Evolutionary conservation across 2,329 filamentous ascomycete genomes (phyloP), one percentile per base, ranked within the genome.

Genomic region (Nothophoma quercina): DNA sequence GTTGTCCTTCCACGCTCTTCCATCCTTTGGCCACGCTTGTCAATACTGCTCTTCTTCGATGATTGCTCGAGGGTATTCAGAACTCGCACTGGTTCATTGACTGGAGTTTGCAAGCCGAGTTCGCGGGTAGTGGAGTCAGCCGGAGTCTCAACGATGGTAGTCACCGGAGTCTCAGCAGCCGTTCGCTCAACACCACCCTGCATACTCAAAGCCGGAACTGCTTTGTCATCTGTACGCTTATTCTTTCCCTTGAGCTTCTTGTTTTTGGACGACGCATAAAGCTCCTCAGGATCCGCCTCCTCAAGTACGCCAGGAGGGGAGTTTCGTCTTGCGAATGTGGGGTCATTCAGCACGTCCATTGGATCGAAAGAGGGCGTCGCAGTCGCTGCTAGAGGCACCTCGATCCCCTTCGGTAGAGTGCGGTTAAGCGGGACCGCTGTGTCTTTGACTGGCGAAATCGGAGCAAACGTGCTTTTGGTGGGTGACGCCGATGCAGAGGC

Each of bases 171-270:
- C 58, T 65, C 59, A 39, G 62, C 56, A 65, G 62, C 58, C 57
- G 59, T 30, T 48, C 60, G 54, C 47, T 70, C 64, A 51, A 63
- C 53, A 66, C 67, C 60, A 55, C 74, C 66, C 64, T 71, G 61
- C 62, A 36, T 44, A 39, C 43, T 43, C 25, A 22, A 33, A n/a
- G 33, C 38, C 29, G 32, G 16, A 7, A 32, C 15, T 28, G n/a
- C 15, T 8, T 9, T 21, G 7, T 43, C 22, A 13, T 58, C 58
- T 5, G 50, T 43, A 16, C 64, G 65, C 46, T 64, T 68, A 64
- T 79, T 78, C 67, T 79, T 80, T 15, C 72, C 69, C 58, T 79
- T 80, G 7, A 69, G 65, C 55, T 79, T 79, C 69, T 78, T 81
- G 26, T 65, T 67, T 64, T 79, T 80, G 32, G 74, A 71, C 39